phyloP scores from a whole-genome alignment of 2,329 filamentous ascomycete species.

The Ilyonectria sp. region DNA sequence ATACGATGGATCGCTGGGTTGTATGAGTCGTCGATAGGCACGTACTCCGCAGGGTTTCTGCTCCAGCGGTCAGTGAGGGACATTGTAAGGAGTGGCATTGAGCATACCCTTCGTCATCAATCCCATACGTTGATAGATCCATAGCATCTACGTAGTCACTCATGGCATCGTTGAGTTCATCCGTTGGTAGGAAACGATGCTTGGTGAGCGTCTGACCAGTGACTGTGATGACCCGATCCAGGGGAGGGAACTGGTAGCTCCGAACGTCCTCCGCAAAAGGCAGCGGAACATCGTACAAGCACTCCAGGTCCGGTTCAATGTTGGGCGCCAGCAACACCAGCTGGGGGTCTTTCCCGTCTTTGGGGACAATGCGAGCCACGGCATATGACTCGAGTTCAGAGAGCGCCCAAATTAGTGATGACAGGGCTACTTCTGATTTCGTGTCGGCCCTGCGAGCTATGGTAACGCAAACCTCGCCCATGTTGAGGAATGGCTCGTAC shows the following conservation, averaged over 20 bases:
- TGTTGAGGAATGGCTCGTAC: constrained; percentile 88
- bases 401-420: constrained; percentile 90
- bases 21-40: constrained; percentile 84
- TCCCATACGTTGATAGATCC: constrained; percentile 82
- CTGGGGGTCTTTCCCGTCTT: constrained; percentile 84
- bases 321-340: constrained; percentile 85
- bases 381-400: constrained; percentile 89
- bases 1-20: constrained; percentile 91
- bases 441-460: constrained; percentile 84
- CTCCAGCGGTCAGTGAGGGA: constrained; percentile 32
- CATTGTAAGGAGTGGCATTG: not conserved
- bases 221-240: constrained; percentile 91
- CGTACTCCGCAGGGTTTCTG: constrained; percentile 75
- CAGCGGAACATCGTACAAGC: constrained; percentile 89
- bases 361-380: constrained; percentile 86
- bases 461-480: constrained; percentile 86
- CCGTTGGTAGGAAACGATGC: constrained; percentile 85
- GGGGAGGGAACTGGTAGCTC: constrained; percentile 89
- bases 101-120: constrained; percentile 81
- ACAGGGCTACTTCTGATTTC: constrained; percentile 87
- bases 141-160: constrained; percentile 92
- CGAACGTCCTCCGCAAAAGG: constrained; percentile 95
- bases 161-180: constrained; percentile 85
- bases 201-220: constrained; percentile 84
- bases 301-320: constrained; percentile 85